Evolutionary conservation across 192 early-diverging fungal genomes (phyloP).

Genomic region (Linnemannia zychae): DNA sequence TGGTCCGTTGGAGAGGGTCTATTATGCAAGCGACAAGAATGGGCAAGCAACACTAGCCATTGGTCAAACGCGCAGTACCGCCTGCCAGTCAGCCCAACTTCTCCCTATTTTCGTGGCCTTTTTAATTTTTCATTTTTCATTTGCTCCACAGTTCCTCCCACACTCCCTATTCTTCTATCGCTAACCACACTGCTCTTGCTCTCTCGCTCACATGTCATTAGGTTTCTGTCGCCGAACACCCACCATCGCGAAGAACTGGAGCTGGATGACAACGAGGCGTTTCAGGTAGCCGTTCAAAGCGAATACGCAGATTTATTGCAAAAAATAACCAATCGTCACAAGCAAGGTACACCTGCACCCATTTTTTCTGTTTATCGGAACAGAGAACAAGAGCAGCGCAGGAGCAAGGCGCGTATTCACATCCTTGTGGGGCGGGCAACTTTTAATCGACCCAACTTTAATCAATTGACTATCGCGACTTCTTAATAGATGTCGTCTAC

Average conservation of each 20-base stretch:
- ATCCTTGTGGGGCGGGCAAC: not conserved
- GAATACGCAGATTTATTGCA: slow-evolving; percentile 51
- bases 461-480: not conserved
- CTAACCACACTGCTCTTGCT: not conserved
- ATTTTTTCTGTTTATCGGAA: not conserved
- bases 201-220: slow-evolving; percentile 3
- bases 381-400: not conserved
- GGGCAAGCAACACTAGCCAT: not conserved
- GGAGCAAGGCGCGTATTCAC: not conserved
- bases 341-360: slow-evolving; percentile 35
- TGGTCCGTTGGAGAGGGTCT: not conserved
- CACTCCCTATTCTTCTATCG: not conserved
- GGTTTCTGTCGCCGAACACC: slow-evolving; percentile 36
- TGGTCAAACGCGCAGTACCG: not conserved
- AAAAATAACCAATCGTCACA: slow-evolving; percentile 47
- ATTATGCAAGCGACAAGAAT: not conserved
- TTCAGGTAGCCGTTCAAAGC: slow-evolving; percentile 16
- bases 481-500: slow-evolving; percentile 27
- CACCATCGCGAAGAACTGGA: slow-evolving; percentile 26
- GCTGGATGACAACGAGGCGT: slow-evolving; percentile 31
- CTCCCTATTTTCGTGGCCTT: not conserved
- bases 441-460: not conserved
- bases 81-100: not conserved
- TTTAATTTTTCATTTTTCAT: not conserved
- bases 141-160: slow-evolving; percentile 11